Percentiles rank a stretch among this genome's conserved stretches.
These are phyloP conservation scores for Calonectria multiphialidica DNA, from an alignment of 2,329 filamentous ascomycete species.

Conservation along the genomic window DNA sequence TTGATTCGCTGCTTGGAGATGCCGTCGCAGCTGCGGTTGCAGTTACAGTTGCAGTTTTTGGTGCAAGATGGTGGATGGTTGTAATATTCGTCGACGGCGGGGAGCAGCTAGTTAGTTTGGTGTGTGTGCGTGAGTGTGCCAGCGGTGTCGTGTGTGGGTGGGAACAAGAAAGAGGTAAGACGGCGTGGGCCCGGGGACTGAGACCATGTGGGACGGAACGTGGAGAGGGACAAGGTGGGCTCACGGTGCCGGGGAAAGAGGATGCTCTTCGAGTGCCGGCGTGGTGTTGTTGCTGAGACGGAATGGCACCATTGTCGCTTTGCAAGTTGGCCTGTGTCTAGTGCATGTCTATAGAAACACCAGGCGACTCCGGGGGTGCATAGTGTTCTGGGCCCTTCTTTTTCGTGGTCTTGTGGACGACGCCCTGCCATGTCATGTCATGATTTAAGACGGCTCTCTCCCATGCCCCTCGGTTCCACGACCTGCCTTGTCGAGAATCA, in stretches of 20 bases:
- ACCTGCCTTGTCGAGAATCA: conserved; percentile 18
- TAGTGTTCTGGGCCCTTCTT: neutral
- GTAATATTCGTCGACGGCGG: conserved; percentile 1
- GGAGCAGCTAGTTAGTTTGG: neutral
- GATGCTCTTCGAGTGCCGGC: conserved; percentile 28
- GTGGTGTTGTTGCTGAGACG: conserved; percentile 40
- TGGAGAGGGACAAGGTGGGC: conserved; percentile 19
- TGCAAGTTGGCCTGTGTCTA: neutral
- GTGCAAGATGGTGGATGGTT: conserved; percentile 9
- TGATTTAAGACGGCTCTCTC: neutral
- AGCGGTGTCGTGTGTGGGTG: conserved; percentile 1
- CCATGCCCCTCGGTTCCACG: neutral
- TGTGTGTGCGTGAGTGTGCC: neutral
- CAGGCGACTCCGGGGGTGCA: neutral
- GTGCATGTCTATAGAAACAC: neutral
- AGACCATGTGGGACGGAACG: conserved; percentile 11
- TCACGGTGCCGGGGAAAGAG: conserved; percentile 4
- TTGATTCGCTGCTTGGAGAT: conserved; percentile 4
- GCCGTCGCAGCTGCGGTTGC: neutral
- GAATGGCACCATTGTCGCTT: conserved; percentile 36
- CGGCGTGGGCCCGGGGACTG: neutral
- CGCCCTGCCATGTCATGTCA: neutral
- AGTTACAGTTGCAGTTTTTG: conserved; percentile 4
- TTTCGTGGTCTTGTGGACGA: neutral
- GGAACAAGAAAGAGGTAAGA: neutral